phyloP scores from a whole-genome alignment of 345 rosid species.

The Corchorus capsularis region DNA sequence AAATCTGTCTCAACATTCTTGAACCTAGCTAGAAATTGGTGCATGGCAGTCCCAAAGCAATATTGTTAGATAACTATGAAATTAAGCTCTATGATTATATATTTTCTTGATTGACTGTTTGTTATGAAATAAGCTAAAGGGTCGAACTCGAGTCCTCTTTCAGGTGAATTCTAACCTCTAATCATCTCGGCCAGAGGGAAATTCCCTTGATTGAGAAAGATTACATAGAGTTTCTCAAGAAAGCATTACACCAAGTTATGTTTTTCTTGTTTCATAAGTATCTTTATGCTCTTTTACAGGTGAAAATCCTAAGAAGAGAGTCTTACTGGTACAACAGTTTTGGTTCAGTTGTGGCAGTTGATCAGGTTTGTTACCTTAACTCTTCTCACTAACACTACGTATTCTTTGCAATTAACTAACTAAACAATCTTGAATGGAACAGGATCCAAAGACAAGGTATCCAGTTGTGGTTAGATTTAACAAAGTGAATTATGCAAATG shows the following conservation, averaged over 20 bases:
- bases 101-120: too few relatives aligned
- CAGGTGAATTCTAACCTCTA: too few relatives aligned
- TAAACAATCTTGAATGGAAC: not conserved
- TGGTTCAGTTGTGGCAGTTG: slow-evolving; percentile 38
- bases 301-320: slow-evolving; percentile 35
- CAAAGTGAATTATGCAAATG: slow-evolving; percentile 40
- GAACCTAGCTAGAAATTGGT: not conserved
- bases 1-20: not conserved
- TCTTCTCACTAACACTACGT: not conserved
- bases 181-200: too few relatives aligned
- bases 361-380: slow-evolving; percentile 29
- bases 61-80: not conserved
- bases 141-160: too few relatives aligned
- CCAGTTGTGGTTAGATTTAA: slow-evolving; percentile 41
- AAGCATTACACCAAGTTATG: not conserved
- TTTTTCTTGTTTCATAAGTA: not conserved
- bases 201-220: too few relatives aligned
- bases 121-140: too few relatives aligned
- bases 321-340: slow-evolving; percentile 37
- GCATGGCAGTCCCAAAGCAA: not conserved
- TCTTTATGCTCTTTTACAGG: slow-evolving; percentile 13
- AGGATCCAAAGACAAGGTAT: slow-evolving; percentile 43
- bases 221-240: not conserved
- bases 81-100: not conserved
- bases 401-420: not conserved